Evolutionary conservation across 2,329 filamentous ascomycete genomes (phyloP).

Genomic region (Neonectria faginata): DNA sequence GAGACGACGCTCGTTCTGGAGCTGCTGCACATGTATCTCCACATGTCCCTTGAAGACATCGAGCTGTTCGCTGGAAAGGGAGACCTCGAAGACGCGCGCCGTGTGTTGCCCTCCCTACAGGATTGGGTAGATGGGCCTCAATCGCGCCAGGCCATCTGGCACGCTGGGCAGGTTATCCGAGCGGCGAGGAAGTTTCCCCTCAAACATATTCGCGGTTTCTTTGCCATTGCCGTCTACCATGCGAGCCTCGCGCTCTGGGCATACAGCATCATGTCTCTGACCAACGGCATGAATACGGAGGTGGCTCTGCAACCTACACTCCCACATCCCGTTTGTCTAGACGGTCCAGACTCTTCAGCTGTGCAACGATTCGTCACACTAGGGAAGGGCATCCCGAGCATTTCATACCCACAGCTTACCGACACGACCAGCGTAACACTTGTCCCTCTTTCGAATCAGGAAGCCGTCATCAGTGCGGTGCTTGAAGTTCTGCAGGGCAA

Average conservation of each 20-base stretch:
- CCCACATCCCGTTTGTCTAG: conserved; percentile 20
- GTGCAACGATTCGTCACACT: conserved; percentile 29
- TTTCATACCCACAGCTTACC: conserved; percentile 15
- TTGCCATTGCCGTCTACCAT: conserved; percentile 31
- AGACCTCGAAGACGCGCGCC: conserved; percentile 30
- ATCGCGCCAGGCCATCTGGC: conserved; percentile 31
- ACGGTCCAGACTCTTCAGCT: conserved; percentile 26
- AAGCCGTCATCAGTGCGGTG: conserved; percentile 25
- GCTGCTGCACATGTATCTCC: conserved; percentile 30
- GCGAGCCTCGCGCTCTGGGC: conserved; percentile 29
- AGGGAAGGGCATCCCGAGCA: conserved; percentile 20
- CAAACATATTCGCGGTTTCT: conserved; percentile 27
- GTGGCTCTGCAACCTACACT: background rate
- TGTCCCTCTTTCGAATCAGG: conserved; percentile 27
- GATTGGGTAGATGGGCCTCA: conserved; percentile 25
- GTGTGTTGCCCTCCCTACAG: conserved; percentile 22
- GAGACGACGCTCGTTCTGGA: conserved; percentile 14
- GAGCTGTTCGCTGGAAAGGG: conserved; percentile 33
- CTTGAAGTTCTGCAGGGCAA: conserved; percentile 25
- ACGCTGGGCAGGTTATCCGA: conserved; percentile 29
- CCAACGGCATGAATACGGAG: conserved; percentile 5
- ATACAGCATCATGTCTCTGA: conserved; percentile 28
- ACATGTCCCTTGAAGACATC: conserved; percentile 31
- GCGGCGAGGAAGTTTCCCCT: conserved; percentile 22
- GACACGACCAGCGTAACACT: conserved; percentile 2